These are phyloP conservation scores for Ascochyta lentis DNA, from an alignment of 2,329 filamentous ascomycete species.

Conservation along the genomic window DNA sequence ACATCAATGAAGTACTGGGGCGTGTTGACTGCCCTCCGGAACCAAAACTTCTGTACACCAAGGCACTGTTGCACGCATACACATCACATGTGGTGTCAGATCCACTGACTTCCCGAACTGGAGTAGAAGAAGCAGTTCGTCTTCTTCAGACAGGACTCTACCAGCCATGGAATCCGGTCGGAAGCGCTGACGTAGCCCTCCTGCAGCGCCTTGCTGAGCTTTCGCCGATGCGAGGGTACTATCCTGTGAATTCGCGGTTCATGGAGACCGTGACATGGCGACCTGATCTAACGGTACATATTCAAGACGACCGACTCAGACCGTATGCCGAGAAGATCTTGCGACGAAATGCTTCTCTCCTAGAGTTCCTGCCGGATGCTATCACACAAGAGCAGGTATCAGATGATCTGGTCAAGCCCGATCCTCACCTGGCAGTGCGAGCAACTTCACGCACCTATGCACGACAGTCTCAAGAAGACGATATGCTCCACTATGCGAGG, in stretches of 20 bases:
- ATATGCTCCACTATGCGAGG: conserved; percentile 21
- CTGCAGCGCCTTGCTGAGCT: conserved; percentile 42
- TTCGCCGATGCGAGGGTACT: conserved; percentile 46
- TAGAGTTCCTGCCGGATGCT: background rate
- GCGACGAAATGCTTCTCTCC: background rate
- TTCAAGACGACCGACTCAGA: conserved; percentile 44
- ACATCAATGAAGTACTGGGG: conserved; percentile 62
- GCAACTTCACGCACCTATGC: background rate
- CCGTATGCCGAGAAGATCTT: conserved; percentile 2
- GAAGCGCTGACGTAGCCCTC: background rate
- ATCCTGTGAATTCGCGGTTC: conserved; percentile 29
- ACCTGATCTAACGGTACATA: conserved; percentile 22
- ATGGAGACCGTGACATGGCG: conserved; percentile 47
- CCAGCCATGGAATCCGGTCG: conserved; percentile 47
- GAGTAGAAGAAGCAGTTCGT: conserved; percentile 65
- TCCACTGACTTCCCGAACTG: conserved; percentile 63
- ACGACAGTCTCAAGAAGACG: background rate
- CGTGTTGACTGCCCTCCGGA: conserved; percentile 65
- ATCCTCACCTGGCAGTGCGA: conserved; percentile 9
- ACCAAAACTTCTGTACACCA: conserved; percentile 61
- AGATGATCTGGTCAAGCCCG: background rate
- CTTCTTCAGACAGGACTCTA: conserved; percentile 59
- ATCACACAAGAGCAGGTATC: background rate
- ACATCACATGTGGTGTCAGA: conserved; percentile 67
- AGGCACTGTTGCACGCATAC: conserved; percentile 65